Evolutionary conservation across 2,329 filamentous ascomycete species (phyloP), one percentile per base, ranked within the genome.

Genomic region (Fonsecaea multimorphosa): DNA sequence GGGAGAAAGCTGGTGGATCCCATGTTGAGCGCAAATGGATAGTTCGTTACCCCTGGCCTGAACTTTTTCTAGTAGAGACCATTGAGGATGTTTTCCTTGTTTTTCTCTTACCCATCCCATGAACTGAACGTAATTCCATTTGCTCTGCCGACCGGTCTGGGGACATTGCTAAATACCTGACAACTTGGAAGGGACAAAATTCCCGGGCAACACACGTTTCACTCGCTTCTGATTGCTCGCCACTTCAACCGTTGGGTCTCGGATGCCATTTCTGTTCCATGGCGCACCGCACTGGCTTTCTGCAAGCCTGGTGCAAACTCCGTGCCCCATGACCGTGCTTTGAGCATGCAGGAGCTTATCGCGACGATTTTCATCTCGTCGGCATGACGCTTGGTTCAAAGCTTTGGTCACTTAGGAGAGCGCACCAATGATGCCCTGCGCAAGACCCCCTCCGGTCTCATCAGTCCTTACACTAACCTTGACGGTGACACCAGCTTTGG

Each of bases 391-490:
- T 16, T 38, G 12, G n/a, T 27, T 24, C 46, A 49, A n/a, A 49
- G 44, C 22, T 24, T 49, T 27, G 44, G 44, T 11, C 3, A 22
- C 8, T 24, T 65, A 69, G 31, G 57, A 62, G 59, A 69, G 61
- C 19, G 59, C 64, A 8, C 58, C 52, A 40, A 67, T 38, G 14
- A 69, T 49, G 2, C 65, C 65, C 6, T 52, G 85, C 68, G 95
- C 93, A 75, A 99, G 88, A 63, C 92, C 92, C 0, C 58, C 58
- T 22, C 58, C 58, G 76, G 95, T 92, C 80, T 99, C 95, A 78
- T 99, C 95, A 77, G 91, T 91, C 76, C 95, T 87, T 67, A 94
- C 91, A 59, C 90, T 91, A 73, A 99, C 92, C 86, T 98, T 98
- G 75, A 94, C 96, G 65, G 95, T 97, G 29, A 98, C 93, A 59